phyloP scores from a whole-genome alignment of 768 basidiomycete species.

The Tubosaeta sp. region DNA sequence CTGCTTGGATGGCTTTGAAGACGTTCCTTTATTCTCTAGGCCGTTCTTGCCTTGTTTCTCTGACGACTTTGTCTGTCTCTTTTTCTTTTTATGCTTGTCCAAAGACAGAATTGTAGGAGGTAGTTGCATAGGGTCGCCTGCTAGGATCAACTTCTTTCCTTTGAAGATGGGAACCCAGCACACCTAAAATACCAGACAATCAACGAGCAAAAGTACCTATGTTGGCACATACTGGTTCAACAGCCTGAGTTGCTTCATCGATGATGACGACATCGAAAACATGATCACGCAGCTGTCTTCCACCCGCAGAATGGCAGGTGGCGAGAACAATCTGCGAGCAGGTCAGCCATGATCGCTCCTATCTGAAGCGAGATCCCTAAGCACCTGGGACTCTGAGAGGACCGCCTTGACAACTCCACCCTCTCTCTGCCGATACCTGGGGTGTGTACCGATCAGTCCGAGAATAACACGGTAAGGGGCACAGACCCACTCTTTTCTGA shows the following conservation, averaged over 20 bases:
- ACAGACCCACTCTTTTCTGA: slow-evolving; percentile 79
- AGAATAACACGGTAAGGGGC: background rate
- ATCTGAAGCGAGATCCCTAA: background rate
- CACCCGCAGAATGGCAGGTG: slow-evolving; percentile 93
- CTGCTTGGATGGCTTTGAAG: background rate
- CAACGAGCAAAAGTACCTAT: background rate
- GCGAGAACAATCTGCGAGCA: slow-evolving; percentile 69
- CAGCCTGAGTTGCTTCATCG: slow-evolving; percentile 95
- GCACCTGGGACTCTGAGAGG: slow-evolving; percentile 70
- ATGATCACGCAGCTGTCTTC: slow-evolving; percentile 69
- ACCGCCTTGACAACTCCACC: slow-evolving; percentile 80
- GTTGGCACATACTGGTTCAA: slow-evolving; percentile 73
- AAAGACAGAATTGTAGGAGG: slow-evolving; percentile 87
- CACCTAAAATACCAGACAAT: slow-evolving; percentile 4
- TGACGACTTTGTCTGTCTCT: background rate
- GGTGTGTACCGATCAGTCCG: background rate
- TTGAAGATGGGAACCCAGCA: slow-evolving; percentile 98
- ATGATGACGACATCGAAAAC: slow-evolving; percentile 92
- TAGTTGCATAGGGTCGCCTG: slow-evolving; percentile 94
- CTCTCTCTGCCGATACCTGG: slow-evolving; percentile 85
- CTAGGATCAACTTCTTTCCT: slow-evolving; percentile 82
- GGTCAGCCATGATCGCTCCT: background rate
- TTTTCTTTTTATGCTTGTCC: slow-evolving; percentile 38
- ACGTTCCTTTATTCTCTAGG: background rate
- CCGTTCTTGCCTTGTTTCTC: background rate